Evolutionary conservation across 2,329 filamentous ascomycete species (phyloP), one percentile per base, ranked within the genome.

Genomic region (Venturia nashicola): DNA sequence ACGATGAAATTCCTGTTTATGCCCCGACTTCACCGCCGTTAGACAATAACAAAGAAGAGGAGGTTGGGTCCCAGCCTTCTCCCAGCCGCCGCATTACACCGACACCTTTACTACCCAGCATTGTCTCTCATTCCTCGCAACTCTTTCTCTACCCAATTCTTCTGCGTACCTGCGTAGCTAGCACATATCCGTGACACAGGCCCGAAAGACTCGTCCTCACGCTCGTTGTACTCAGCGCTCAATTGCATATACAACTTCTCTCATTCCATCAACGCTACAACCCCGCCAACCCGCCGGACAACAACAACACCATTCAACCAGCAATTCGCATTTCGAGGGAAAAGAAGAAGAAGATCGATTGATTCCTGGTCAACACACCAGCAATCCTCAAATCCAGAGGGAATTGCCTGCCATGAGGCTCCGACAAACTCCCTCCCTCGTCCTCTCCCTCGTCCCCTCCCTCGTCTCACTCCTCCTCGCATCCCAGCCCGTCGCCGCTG

Each of bases 321-420:
- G 23, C 46, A 20, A 27, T 23, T 20, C 44, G 20, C 20, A 11
- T 27, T 27, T 9, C 1, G 44, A 48, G 9, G 23, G 23, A 6
- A 27, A 27, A 23, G 23, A 27, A 6, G 23, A 27, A 6, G 20
- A n/a, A 18, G 9, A 18, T 4, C 27, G 12, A 11, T 36, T 23
- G 14, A 14, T 54, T 57, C 27, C 51, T 57, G 51, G 51, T 5
- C 51, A 11, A 57, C 16, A 34, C 7, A 18, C 23, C 16, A 18
- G 27, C 27, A 36, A 32, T 4, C 46, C 46, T 27, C 23, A 27
- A 20, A 2, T 27, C 6, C 20, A 51, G 43, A 48, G 60, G 40
- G n/a, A 32, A 40, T 40, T 40, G 54, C 54, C 54, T 55, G 61
- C 5, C 54, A 64, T 64, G 62, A 59, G 57, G 55, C 43, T 64